Conservation (phyloP, 345 rosid species). For the Lumnitzera racemosa region DNA sequence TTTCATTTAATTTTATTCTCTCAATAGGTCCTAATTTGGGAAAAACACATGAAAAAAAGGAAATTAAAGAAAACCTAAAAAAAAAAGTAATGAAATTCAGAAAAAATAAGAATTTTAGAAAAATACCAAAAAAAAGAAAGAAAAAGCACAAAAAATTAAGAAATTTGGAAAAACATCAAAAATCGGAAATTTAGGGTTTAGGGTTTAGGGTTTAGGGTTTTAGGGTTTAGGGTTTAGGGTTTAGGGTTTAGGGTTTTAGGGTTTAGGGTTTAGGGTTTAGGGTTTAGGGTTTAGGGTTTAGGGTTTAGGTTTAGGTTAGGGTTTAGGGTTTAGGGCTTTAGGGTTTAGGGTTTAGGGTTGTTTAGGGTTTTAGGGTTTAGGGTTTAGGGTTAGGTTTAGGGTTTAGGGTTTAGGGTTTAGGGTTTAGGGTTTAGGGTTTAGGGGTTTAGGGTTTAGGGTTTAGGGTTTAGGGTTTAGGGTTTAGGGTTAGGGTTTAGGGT, state of each 20-base stretch:
- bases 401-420: constrained; percentile 5
- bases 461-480: constrained; percentile 6
- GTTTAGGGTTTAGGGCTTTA: constrained; percentile 5
- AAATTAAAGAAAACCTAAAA: too few species aligned
- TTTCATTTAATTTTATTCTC: too few species aligned
- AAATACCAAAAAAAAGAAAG: too few species aligned
- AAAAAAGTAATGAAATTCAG: too few species aligned
- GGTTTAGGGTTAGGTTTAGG: constrained; percentile 7
- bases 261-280: constrained; percentile 9
- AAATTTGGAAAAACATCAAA: too few species aligned
- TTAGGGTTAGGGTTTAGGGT: constrained; percentile 11
- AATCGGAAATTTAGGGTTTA: constrained; percentile 8
- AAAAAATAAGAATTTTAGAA: too few species aligned
- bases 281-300: constrained; percentile 6
- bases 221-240: constrained; percentile 8
- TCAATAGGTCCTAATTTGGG: too few species aligned
- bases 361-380: constrained; percentile 5
- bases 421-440: constrained; percentile 7
- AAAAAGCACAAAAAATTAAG: too few species aligned
- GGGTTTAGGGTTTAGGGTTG: too few species aligned
- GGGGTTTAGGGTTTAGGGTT: constrained; percentile 3
- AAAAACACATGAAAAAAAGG: too few species aligned
- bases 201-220: constrained; percentile 8
- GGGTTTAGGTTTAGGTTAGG: too few species aligned
- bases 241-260: constrained; percentile 11